Evolutionary conservation across 2,329 filamentous ascomycete genomes (phyloP).

Genomic region (Colletotrichum sansevieriae): DNA sequence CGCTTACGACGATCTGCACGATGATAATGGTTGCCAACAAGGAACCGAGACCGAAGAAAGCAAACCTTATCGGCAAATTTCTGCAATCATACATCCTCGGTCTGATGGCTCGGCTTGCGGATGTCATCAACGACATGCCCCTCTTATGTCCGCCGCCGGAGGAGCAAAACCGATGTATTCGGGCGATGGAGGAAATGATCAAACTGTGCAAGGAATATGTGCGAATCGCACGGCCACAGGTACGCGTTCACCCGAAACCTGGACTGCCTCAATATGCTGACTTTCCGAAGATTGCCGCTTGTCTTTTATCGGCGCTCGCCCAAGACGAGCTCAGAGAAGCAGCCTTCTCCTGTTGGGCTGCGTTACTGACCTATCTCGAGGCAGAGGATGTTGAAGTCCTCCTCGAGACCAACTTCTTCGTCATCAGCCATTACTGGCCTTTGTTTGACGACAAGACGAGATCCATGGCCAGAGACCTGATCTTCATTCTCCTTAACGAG

Average conservation of each 20-base stretch:
- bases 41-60: slow-evolving; percentile 61
- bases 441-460: slow-evolving; percentile 73
- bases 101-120: slow-evolving; percentile 85
- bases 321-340: slow-evolving; percentile 80
- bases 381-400: slow-evolving; percentile 84
- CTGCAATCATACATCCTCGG: slow-evolving; percentile 87
- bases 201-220: slow-evolving; percentile 79
- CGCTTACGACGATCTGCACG: slow-evolving; percentile 60
- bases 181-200: slow-evolving; percentile 90
- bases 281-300: slow-evolving; percentile 81
- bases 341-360: slow-evolving; percentile 87
- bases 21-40: slow-evolving; percentile 56
- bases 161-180: slow-evolving; percentile 83
- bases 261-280: slow-evolving; percentile 45
- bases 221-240: slow-evolving; percentile 86
- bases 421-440: slow-evolving; percentile 86
- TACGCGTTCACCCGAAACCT: slow-evolving; percentile 54
- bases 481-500: slow-evolving; percentile 74
- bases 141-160: slow-evolving; percentile 65
- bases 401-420: slow-evolving; percentile 89
- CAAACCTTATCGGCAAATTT: slow-evolving; percentile 77
- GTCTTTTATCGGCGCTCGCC: slow-evolving; percentile 85
- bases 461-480: slow-evolving; percentile 69
- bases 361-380: slow-evolving; percentile 80
- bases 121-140: slow-evolving; percentile 78